These are phyloP conservation scores for Calophaca sinica DNA, from an alignment of 306 rosid genomes.

Conservation along the genomic window DNA sequence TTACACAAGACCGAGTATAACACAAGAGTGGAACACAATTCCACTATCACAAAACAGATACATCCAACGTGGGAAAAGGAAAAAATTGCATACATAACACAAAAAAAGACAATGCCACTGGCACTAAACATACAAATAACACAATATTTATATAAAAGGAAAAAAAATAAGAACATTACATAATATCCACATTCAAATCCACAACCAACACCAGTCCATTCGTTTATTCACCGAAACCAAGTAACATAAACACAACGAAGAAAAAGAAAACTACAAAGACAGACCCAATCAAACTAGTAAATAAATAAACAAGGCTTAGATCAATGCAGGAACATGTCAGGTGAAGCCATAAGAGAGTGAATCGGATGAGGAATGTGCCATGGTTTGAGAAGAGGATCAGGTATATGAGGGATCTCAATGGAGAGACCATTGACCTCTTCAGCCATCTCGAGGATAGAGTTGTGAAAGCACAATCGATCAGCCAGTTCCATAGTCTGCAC, in stretches of 20 bases:
- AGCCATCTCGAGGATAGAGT: slow-evolving; percentile 72
- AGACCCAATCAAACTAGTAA: neutral
- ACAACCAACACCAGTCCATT: too few species aligned
- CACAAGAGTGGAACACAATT: too few species aligned
- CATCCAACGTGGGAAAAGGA: too few species aligned
- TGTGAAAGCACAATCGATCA: slow-evolving; percentile 66
- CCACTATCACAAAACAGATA: too few species aligned
- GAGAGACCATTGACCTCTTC: slow-evolving; percentile 67
- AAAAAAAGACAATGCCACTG: too few species aligned
- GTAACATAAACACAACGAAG: neutral
- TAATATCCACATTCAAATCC: too few species aligned
- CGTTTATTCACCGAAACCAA: neutral
- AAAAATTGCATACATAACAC: too few species aligned
- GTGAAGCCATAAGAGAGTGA: slow-evolving; percentile 58
- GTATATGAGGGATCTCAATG: slow-evolving; percentile 69
- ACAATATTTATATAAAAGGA: too few species aligned
- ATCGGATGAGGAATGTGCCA: slow-evolving; percentile 65
- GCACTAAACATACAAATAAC: too few species aligned
- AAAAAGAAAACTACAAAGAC: too few species aligned
- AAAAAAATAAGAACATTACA: too few species aligned
- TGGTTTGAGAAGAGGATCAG: slow-evolving; percentile 67
- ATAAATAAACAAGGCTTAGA: neutral
- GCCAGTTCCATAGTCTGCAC: slow-evolving; percentile 73
- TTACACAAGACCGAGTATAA: too few species aligned
- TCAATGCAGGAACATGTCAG: slow-evolving; percentile 65